Base-by-base conservation (phyloP, 1,284 basidiomycete genomes). In the Moniliella sp. region DNA sequence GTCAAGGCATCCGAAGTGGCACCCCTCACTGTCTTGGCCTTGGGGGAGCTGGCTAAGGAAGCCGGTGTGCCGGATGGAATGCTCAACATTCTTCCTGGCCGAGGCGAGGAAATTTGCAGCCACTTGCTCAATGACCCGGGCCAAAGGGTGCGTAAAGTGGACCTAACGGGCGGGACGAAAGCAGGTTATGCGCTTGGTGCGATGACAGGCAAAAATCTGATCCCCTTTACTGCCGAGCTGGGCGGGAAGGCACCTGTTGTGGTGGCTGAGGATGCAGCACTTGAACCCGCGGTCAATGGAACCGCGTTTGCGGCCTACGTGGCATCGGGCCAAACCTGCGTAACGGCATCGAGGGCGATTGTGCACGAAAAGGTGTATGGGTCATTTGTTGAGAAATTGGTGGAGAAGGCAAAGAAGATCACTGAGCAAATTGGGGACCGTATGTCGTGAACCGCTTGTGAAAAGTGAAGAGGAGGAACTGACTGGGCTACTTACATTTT, bases 1-100 rank as follows among this genome's bases (percentile, higher is more conserved):
- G 73, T 82, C 16, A 82, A 82, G 48, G 78, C 79, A 2, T 77
- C 75, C 18, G 76, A 78, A 62, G 63, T 76, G 18, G 76, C 79
- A 10, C 79, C 79, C 1, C 67, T 80, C 21, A 73, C 75, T 1
- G 72, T 80, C 9, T 66, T 81, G 2, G 71, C 78, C 53, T 75
- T 82, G 46, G 73, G 71, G 1, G 65, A 71, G 40, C 64, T 80
- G 53, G 67, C 72, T 0, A 52, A 62, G 21, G 65, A 69, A 37
- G 75, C 71, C 26, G 78, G 78, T 51, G 75, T 82, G 13, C 78
- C 79, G 11, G 60, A 67, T n/a, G 75, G 72, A 18, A 74, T 78
- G 0, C 61, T 82, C 4, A 69, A 71, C 15, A 68, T 82, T 26
- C 64, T 82, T 9, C 75, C 77, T 12, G 78, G 78, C 3, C 65